Conservation (phyloP, 768 basidiomycete species). For the Termitomyces sp. region DNA sequence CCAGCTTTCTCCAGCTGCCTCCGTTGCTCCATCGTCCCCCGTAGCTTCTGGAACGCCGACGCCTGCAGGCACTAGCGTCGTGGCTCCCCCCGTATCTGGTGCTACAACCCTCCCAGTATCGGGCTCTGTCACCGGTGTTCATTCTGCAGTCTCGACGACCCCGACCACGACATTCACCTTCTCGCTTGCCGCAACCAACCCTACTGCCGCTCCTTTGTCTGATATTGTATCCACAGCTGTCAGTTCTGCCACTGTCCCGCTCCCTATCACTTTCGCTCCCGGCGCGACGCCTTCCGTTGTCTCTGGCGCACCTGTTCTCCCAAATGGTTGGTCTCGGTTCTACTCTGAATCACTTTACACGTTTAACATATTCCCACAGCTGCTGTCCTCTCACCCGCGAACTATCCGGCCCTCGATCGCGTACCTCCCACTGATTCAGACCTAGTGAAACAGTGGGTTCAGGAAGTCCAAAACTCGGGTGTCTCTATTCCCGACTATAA, state of each 20-base stretch:
- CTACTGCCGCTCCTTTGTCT: constrained; percentile 54
- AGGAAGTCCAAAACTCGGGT: constrained; percentile 50
- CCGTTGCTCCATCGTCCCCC: constrained; percentile 6
- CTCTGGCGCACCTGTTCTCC: constrained; percentile 53
- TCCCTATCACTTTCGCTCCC: constrained; percentile 40
- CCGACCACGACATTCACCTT: constrained; percentile 34
- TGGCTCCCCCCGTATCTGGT: constrained; percentile 6
- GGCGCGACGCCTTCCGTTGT: constrained; percentile 48
- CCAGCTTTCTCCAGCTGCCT: constrained; percentile 7
- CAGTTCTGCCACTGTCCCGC: constrained; percentile 35
- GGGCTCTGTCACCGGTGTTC: not conserved
- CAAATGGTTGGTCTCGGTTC: constrained; percentile 35
- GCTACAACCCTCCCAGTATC: not conserved
- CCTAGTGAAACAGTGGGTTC: constrained; percentile 67
- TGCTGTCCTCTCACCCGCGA: constrained; percentile 36
- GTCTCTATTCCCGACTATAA: constrained; percentile 50
- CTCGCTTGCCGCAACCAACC: constrained; percentile 44
- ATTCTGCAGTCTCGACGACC: constrained; percentile 12
- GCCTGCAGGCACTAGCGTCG: not conserved
- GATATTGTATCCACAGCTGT: constrained; percentile 39
- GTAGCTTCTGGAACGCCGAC: not conserved
- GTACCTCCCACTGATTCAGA: constrained; percentile 55
- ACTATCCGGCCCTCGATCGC: constrained; percentile 64
- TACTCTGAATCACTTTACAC: not conserved
- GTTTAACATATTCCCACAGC: constrained; percentile 22